Base-by-base conservation (phyloP, 2,329 filamentous ascomycete genomes). In the Nannizziopsis barbatae region DNA sequence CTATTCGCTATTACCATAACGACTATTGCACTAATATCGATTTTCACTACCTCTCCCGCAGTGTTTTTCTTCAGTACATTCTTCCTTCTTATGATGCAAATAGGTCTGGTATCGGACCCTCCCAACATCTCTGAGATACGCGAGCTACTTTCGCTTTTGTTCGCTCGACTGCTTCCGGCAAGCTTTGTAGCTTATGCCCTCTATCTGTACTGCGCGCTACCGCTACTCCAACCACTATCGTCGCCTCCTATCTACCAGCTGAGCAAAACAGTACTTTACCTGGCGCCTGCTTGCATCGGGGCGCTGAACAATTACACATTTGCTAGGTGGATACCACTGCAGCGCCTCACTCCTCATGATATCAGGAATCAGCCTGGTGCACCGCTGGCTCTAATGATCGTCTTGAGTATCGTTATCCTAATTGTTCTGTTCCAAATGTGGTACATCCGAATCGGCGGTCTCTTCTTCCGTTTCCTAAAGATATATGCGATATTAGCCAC, bases 261-360 rank as follows among this genome's bases (percentile, higher is more conserved):
- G 38, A 90, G 95, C 60, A 95, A 94, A 72, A 86, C 87, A 0
- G 67, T 96, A 2, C 73, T 96, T 22, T 96, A 88, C 84, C 73
- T 98, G 0, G 89, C 89, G 1, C 83, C 81, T 6, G 88, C 84
- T 60, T 98, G 93, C 84, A 79, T 95, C 35, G 92, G 89, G 12
- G 83, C 86, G 1, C 69, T 98, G 56, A 90, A 90, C 60, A 96
- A 96, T 67, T 93, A 95, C 66, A 96, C 92, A 0, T 86, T 98
- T 60, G 84, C 87, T 58, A 62, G 64, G 8, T 84, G 86, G 67
- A 95, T 98, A 52, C 92, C 92, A 0, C 92, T 98, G 55, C 80
- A 88, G 64, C 83, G 92, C 2, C 75, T 98, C n/a, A 96, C 86
- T 7, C 80, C 83, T 0, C 87, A 93, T 62, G 92, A 98, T 61